Conservation (phyloP, 495 filamentous ascomycete species). For the Penicillium coffeae region DNA sequence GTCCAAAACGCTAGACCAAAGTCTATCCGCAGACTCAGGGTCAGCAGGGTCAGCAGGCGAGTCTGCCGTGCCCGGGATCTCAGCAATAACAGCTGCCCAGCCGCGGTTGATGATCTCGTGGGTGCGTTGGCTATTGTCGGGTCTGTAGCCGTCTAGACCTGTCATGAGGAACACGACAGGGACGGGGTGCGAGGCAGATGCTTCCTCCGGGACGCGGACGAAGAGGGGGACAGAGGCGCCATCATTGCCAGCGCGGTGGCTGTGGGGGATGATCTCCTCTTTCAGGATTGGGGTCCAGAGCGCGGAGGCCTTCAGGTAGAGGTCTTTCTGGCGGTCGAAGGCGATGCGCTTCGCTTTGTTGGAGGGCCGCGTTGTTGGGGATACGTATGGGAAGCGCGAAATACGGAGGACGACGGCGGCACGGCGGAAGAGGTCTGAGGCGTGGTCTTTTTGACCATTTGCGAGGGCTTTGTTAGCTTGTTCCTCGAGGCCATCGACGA, state of each 20-base stretch:
- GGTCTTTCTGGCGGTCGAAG: conserved; percentile 64
- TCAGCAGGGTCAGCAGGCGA: conserved; percentile 62
- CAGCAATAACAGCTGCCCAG: conserved; percentile 59
- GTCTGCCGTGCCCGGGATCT: conserved; percentile 80
- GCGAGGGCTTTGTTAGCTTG: conserved; percentile 45
- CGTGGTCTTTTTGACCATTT: conserved; percentile 42
- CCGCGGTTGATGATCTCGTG: conserved; percentile 60
- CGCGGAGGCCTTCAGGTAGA: conserved; percentile 56
- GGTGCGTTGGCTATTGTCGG: conserved; percentile 70
- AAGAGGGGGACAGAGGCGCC: conserved; percentile 61
- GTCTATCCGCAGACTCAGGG: conserved; percentile 47
- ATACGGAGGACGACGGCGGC: conserved; percentile 71
- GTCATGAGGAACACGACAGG: conserved; percentile 69
- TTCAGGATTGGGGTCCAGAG: conserved; percentile 52
- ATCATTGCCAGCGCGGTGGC: conserved; percentile 43
- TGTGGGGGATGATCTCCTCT: conserved; percentile 62
- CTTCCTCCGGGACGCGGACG: conserved; percentile 52
- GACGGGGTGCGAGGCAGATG: conserved; percentile 33
- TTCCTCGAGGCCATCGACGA: conserved; percentile 49
- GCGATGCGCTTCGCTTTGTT: conserved; percentile 53
- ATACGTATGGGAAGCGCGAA: conserved; percentile 67
- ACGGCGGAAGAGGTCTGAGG: conserved; percentile 62
- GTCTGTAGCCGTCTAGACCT: conserved; percentile 74
- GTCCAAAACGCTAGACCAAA: conserved; percentile 56
- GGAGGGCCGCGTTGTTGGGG: conserved; percentile 31